Conservation (phyloP, 768 basidiomycete genomes). For the Naganishia kalamii region DNA sequence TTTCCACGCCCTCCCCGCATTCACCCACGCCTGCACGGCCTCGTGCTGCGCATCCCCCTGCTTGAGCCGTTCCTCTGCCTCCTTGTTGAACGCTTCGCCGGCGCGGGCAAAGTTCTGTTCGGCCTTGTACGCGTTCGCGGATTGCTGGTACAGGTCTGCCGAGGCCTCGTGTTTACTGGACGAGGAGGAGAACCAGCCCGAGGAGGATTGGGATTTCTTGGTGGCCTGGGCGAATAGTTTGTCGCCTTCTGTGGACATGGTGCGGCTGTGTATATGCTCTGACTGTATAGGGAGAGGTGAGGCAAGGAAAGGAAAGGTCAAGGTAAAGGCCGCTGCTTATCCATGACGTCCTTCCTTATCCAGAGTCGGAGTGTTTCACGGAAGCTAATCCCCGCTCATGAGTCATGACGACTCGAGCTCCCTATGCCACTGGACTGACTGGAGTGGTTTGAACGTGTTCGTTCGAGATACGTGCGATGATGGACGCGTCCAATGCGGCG, state of each 20-base stretch:
- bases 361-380: too few species aligned
- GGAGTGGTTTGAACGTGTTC: too few species aligned
- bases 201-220: conserved; percentile 77
- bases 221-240: conserved; percentile 75
- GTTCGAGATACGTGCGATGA: too few species aligned
- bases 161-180: conserved; percentile 88
- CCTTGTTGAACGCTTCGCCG: conserved; percentile 76
- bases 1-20: conserved; percentile 94
- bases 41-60: conserved; percentile 78
- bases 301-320: background rate
- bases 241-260: conserved; percentile 51
- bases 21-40: conserved; percentile 98
- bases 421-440: too few species aligned
- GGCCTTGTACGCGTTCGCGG: conserved; percentile 78
- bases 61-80: conserved; percentile 85
- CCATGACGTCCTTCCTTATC: too few species aligned
- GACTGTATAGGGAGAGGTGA: background rate
- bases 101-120: conserved; percentile 88
- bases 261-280: background rate
- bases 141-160: conserved; percentile 88
- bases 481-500: too few species aligned
- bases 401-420: too few species aligned
- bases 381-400: too few species aligned
- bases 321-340: background rate
- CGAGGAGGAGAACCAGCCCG: conserved; percentile 73